Evolutionary conservation across 2,329 filamentous ascomycete genomes (phyloP).

Genomic region (Venturia carpophila): DNA sequence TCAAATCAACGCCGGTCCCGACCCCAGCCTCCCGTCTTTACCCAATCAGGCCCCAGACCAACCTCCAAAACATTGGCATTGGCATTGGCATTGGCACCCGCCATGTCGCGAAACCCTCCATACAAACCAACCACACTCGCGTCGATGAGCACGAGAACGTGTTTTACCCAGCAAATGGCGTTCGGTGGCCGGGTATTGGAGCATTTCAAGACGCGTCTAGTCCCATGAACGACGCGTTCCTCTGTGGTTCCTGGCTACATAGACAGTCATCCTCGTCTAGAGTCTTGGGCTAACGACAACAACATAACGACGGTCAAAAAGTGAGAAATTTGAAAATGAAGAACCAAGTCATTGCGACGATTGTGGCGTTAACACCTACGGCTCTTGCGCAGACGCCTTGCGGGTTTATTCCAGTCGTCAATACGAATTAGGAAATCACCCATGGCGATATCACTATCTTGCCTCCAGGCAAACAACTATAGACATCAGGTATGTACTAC

Average conservation of each 20-base stretch:
- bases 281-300: not conserved
- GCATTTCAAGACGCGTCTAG: not conserved
- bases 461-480: slow-evolving; percentile 5
- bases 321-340: not conserved
- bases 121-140: not conserved
- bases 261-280: not conserved
- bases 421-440: slow-evolving; percentile 2
- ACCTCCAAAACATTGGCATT: slow-evolving; percentile 2
- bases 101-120: not conserved
- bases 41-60: not conserved
- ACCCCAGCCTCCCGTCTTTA: not conserved
- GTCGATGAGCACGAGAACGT: not conserved
- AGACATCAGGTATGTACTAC: not conserved
- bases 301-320: not conserved
- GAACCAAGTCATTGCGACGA: not conserved
- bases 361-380: not conserved
- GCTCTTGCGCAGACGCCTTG: slow-evolving; percentile 5
- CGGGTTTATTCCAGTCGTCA: not conserved
- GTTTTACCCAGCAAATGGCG: not conserved
- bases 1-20: not conserved
- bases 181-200: not conserved
- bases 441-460: slow-evolving; percentile 1
- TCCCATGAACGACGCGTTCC: not conserved
- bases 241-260: not conserved
- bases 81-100: slow-evolving; percentile 10